Percentiles rank a stretch among this genome's conserved stretches.
These are phyloP conservation scores for Aspergillus sp. DNA, from an alignment of 2,329 filamentous ascomycete species.

Conservation along the genomic window DNA sequence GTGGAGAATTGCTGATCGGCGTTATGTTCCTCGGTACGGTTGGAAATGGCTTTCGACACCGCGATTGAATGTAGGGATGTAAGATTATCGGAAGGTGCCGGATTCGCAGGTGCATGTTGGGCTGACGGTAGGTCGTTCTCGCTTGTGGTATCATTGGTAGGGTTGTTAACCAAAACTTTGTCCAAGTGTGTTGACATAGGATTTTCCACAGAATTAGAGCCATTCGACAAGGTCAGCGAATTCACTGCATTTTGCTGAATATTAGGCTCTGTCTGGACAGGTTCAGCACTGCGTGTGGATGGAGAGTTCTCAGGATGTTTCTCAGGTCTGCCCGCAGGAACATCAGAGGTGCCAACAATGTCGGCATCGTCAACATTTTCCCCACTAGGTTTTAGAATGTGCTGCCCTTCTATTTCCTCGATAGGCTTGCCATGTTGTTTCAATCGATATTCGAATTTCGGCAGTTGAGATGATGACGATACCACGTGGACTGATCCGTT, in stretches of 20 bases:
- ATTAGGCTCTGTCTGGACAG: neutral
- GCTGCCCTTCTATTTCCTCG: constrained; percentile 7
- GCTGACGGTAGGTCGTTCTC: constrained; percentile 37
- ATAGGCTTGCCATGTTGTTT: constrained; percentile 15
- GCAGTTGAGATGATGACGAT: constrained; percentile 38
- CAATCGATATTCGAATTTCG: constrained; percentile 41
- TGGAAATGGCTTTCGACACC: constrained; percentile 26
- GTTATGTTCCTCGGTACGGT: constrained; percentile 21
- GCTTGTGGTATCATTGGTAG: constrained; percentile 22
- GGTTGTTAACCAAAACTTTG: constrained; percentile 8
- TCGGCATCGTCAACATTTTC: neutral
- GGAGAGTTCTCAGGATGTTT: neutral
- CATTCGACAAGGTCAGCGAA: constrained; percentile 15
- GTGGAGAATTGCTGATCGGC: constrained; percentile 39
- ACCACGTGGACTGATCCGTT: constrained; percentile 29
- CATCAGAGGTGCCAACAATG: neutral
- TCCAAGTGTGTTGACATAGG: constrained; percentile 10
- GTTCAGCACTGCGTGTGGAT: neutral
- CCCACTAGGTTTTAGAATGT: neutral
- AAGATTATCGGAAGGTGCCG: constrained; percentile 30
- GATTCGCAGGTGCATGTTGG: constrained; percentile 32
- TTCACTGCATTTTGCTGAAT: neutral
- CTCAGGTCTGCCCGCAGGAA: neutral
- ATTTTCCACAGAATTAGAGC: constrained; percentile 18
- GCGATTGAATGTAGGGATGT: constrained; percentile 42